Evolutionary conservation across 2,329 filamentous ascomycete species (phyloP).

Genomic region (Cladosporium colombiae): DNA sequence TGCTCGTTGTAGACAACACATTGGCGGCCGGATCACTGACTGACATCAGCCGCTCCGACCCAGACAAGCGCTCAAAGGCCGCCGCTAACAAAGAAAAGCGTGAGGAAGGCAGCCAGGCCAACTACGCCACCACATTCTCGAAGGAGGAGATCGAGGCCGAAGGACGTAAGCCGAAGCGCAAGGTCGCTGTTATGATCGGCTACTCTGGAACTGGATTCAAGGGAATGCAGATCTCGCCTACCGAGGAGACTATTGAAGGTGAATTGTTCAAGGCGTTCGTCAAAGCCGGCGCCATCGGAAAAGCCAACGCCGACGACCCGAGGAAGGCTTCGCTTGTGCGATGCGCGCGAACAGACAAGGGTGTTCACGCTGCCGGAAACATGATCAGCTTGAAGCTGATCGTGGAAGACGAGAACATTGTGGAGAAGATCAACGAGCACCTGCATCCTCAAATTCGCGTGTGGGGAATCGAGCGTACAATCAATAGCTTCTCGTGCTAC

Average conservation of each 20-base stretch:
- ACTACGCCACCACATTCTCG: conserved; percentile 52
- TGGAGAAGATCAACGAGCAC: conserved; percentile 85
- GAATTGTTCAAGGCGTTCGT: conserved; percentile 93
- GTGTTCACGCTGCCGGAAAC: conserved; percentile 93
- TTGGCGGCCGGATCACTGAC: conserved; percentile 40
- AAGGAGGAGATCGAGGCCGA: conserved; percentile 87
- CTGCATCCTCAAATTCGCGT: conserved; percentile 87
- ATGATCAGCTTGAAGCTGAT: conserved; percentile 95
- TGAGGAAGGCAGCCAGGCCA: conserved; percentile 44
- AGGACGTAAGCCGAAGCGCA: conserved; percentile 85
- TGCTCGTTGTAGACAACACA: background rate
- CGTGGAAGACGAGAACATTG: conserved; percentile 83
- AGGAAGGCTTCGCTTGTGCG: conserved; percentile 94
- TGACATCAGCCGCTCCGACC: conserved; percentile 42
- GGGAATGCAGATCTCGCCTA: conserved; percentile 78
- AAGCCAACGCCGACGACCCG: conserved; percentile 93
- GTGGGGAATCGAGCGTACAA: conserved; percentile 90
- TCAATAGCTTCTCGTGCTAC: conserved; percentile 91
- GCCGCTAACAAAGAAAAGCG: conserved; percentile 47
- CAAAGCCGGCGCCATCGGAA: conserved; percentile 87
- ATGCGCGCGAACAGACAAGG: conserved; percentile 95
- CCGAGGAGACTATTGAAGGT: conserved; percentile 87
- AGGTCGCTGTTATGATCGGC: conserved; percentile 92
- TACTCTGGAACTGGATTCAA: conserved; percentile 97
- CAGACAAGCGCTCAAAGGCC: conserved; percentile 51